phyloP scores from a whole-genome alignment of 306 rosid genomes.

The Bauhinia variegata region DNA sequence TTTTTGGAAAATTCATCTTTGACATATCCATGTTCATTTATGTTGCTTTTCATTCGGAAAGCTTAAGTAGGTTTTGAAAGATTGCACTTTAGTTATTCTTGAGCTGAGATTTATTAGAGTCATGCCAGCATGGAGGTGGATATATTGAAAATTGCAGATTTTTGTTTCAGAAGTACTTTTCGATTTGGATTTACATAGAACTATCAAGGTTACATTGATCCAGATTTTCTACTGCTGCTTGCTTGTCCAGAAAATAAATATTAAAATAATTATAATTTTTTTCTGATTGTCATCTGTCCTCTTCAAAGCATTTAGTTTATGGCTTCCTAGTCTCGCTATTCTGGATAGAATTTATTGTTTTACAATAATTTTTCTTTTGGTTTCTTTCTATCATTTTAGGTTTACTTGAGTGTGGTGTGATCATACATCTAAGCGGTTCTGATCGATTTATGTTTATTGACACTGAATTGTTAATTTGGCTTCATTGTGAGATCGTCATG shows the following conservation, averaged over 20 bases:
- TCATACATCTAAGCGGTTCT: conserved; percentile 6
- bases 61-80: conserved; percentile 5
- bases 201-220: conserved; percentile 7
- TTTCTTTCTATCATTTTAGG: too few relatives aligned
- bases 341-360: not conserved
- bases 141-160: not conserved
- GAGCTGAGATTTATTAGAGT: conserved; percentile 9
- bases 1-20: not conserved
- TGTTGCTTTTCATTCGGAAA: conserved; percentile 16
- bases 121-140: conserved; percentile 16
- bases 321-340: conserved; percentile 14
- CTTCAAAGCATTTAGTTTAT: conserved; percentile 16
- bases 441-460: not conserved
- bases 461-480: not conserved
- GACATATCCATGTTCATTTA: not conserved
- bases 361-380: too few relatives aligned
- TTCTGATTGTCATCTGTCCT: conserved; percentile 10
- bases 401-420: conserved; percentile 17
- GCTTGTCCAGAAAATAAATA: not conserved
- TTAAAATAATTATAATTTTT: not conserved
- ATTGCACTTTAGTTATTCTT: conserved; percentile 9
- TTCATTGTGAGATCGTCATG: conserved; percentile 8
- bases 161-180: conserved; percentile 17
- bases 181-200: conserved; percentile 17
- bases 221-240: conserved; percentile 18